Evolutionary conservation across 257 asterid species (phyloP).

Genomic region (Ocimum tenuiflorum): DNA sequence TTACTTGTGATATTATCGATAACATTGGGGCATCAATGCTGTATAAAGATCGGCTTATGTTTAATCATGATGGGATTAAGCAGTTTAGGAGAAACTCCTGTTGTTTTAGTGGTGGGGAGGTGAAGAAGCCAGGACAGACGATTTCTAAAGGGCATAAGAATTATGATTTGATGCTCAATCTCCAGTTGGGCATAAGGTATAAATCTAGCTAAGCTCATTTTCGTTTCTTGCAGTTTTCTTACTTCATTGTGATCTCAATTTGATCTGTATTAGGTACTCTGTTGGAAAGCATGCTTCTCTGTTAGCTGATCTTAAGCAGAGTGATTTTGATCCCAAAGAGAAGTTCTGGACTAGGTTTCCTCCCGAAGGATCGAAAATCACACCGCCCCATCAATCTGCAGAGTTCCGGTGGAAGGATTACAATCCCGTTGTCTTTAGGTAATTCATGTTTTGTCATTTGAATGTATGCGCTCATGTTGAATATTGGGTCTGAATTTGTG

Average conservation of each 20-base stretch:
- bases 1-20: constrained; percentile 91
- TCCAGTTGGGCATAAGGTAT: constrained; percentile 93
- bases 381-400: constrained; percentile 73
- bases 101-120: constrained; percentile 55
- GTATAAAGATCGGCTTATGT: constrained; percentile 47
- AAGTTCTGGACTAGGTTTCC: constrained; percentile 94
- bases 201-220: neutral
- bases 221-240: neutral
- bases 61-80: constrained; percentile 47
- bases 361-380: constrained; percentile 67
- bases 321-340: constrained; percentile 87
- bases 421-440: constrained; percentile 88
- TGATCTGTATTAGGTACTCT: constrained; percentile 41
- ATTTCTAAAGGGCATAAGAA: constrained; percentile 92
- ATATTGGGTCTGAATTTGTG: constrained; percentile 12
- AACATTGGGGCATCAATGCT: constrained; percentile 72
- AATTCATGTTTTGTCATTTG: neutral
- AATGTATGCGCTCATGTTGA: neutral
- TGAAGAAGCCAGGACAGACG: constrained; percentile 80
- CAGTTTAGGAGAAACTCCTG: constrained; percentile 73
- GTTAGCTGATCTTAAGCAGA: constrained; percentile 41
- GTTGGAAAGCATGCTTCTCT: constrained; percentile 73
- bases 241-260: neutral
- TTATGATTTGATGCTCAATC: constrained; percentile 92
- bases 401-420: constrained; percentile 95